Evolutionary conservation across 305 asterid genomes (phyloP).

Genomic region (Lippia alba): DNA sequence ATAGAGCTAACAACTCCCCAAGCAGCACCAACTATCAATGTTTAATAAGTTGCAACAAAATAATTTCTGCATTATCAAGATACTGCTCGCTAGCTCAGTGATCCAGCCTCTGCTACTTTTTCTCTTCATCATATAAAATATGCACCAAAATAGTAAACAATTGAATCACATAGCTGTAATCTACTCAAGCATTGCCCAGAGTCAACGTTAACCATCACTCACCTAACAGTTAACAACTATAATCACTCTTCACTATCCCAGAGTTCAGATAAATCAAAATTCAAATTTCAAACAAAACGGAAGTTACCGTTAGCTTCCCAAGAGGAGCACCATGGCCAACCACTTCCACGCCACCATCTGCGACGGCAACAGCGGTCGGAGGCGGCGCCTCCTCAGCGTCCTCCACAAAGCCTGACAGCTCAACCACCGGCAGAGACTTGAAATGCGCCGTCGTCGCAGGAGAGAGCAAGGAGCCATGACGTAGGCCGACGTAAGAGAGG

Average conservation of each 20-base stretch:
- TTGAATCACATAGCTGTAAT: slow-evolving; percentile 13
- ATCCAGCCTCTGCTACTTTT: background rate
- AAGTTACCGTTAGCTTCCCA: too few relatives aligned
- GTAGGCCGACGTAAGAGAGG: slow-evolving; percentile 69
- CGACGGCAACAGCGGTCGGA: slow-evolving; percentile 27
- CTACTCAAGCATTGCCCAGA: background rate
- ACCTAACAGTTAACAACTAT: background rate
- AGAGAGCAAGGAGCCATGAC: slow-evolving; percentile 53
- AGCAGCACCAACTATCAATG: slow-evolving; percentile 5
- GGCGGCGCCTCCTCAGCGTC: slow-evolving; percentile 48
- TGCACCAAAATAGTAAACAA: background rate
- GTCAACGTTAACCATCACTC: slow-evolving; percentile 12
- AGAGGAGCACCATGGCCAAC: too few relatives aligned
- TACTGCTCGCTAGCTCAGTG: background rate
- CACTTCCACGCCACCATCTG: slow-evolving; percentile 21
- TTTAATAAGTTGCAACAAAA: background rate
- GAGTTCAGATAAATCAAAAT: too few relatives aligned
- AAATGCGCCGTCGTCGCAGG: slow-evolving; percentile 64
- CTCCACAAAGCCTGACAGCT: slow-evolving; percentile 57
- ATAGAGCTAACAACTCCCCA: background rate
- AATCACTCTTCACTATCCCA: too few relatives aligned
- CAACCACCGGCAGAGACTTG: slow-evolving; percentile 79
- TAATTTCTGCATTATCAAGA: background rate
- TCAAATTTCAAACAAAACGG: too few relatives aligned
- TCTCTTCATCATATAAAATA: background rate